Percentiles rank a stretch among this genome's conserved stretches.
Evolutionary conservation across 2,329 filamentous ascomycete genomes (phyloP).

Genomic region (Magnaporthiopsis rhizophila): DNA sequence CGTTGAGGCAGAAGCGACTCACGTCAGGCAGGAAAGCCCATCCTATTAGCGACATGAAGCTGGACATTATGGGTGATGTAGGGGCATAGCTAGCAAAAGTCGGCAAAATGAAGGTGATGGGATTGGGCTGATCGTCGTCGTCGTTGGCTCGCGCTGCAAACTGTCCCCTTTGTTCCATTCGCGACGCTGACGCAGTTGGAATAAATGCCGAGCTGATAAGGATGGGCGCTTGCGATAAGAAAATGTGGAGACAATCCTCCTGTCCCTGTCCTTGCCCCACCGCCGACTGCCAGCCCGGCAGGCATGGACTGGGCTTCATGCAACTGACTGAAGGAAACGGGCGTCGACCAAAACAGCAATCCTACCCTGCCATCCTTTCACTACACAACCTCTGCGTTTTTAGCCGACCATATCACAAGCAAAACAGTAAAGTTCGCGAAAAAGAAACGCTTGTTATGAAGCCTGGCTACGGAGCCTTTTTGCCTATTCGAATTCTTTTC

Average conservation of each 20-base stretch:
- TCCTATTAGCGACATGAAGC: slow-evolving; percentile 44
- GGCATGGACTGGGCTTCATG: not conserved
- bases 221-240: not conserved
- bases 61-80: slow-evolving; percentile 33
- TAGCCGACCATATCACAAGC: no score
- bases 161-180: no score
- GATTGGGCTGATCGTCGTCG: not conserved
- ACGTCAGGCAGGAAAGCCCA: slow-evolving; percentile 51
- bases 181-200: not conserved
- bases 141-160: not conserved
- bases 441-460: no score
- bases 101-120: not conserved
- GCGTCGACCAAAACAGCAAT: no score
- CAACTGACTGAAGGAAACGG: no score
- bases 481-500: no score
- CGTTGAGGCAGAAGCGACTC: slow-evolving; percentile 16
- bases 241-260: not conserved
- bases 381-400: no score
- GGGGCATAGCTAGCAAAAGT: not conserved
- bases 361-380: no score
- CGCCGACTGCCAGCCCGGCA: no score
- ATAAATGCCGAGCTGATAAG: not conserved
- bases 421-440: no score
- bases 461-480: no score
- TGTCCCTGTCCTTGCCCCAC: no score